phyloP scores from a whole-genome alignment of 208 protist species.

The Trypanosoma melophagium region DNA sequence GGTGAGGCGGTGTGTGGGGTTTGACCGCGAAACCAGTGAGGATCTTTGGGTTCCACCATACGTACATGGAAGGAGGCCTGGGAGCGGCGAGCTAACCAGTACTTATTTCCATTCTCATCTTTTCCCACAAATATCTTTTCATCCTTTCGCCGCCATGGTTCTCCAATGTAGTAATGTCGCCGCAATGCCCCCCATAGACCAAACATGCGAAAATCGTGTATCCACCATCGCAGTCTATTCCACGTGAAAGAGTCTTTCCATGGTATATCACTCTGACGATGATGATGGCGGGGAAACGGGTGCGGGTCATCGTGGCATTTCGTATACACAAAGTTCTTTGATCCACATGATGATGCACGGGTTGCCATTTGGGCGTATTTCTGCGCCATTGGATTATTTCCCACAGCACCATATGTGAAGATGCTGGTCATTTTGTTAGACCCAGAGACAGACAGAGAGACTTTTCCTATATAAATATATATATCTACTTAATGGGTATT shows the following conservation, averaged over 20 bases:
- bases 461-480: neutral
- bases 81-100: slow-evolving; percentile 68
- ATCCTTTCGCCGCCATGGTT: slow-evolving; percentile 85
- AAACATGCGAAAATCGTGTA: slow-evolving; percentile 92
- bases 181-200: slow-evolving; percentile 72
- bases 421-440: slow-evolving; percentile 59
- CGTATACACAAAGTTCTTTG: slow-evolving; percentile 87
- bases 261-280: slow-evolving; percentile 80
- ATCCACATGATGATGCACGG: slow-evolving; percentile 62
- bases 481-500: no score
- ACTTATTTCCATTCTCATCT: slow-evolving; percentile 92
- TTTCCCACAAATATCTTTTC: slow-evolving; percentile 92
- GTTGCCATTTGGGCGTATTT: slow-evolving; percentile 72
- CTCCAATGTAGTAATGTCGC: slow-evolving; percentile 85
- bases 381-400: slow-evolving; percentile 65
- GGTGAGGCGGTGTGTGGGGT: slow-evolving; percentile 57
- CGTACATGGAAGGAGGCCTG: slow-evolving; percentile 52
- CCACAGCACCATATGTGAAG: slow-evolving; percentile 73
- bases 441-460: no score
- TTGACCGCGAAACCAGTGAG: slow-evolving; percentile 88
- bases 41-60: slow-evolving; percentile 78
- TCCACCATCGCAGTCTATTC: slow-evolving; percentile 76
- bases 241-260: slow-evolving; percentile 69
- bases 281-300: slow-evolving; percentile 72
- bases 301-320: slow-evolving; percentile 68